Evolutionary conservation across 371 early-diverging fungal species (phyloP).

Genomic region (Smittium culicis): DNA sequence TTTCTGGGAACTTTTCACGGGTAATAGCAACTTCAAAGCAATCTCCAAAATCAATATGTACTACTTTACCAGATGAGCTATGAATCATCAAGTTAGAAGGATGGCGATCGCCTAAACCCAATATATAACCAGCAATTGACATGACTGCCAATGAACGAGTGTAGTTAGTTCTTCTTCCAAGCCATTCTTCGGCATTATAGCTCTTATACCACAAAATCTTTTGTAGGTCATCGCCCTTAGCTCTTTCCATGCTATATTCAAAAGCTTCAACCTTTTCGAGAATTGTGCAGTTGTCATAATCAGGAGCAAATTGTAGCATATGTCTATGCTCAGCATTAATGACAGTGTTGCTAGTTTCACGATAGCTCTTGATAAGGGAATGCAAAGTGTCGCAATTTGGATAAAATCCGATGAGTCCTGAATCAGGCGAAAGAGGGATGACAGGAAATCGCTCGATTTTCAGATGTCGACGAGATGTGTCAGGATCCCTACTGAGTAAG

Average conservation of each 20-base stretch:
- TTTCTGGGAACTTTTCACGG: conserved; percentile 94
- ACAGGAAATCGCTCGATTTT: conserved; percentile 86
- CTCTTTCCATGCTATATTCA: conserved; percentile 84
- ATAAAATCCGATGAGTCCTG: conserved; percentile 95
- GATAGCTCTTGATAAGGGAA: conserved; percentile 75
- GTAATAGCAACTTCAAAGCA: conserved; percentile 97
- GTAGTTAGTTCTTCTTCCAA: conserved; percentile 90
- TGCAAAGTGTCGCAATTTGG: conserved; percentile 90
- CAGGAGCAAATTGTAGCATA: conserved; percentile 91
- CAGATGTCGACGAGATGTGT: conserved; percentile 86
- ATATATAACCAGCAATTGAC: conserved; percentile 97
- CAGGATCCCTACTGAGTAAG: conserved; percentile 67
- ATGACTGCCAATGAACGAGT: conserved; percentile 92
- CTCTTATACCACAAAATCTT: conserved; percentile 93
- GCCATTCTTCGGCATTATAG: conserved; percentile 90
- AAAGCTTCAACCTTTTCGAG: conserved; percentile 95
- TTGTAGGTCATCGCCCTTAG: conserved; percentile 89
- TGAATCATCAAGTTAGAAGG: conserved; percentile 97
- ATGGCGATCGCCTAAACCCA: conserved; percentile 96
- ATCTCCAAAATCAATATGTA: conserved; percentile 98
- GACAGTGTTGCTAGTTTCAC: conserved; percentile 73
- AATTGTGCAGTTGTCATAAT: conserved; percentile 79
- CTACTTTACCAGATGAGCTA: conserved; percentile 79
- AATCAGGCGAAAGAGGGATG: conserved; percentile 91
- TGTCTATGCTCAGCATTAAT: conserved; percentile 86